Conservation (phyloP, 768 basidiomycete genomes). For the Xerocomellus chrysenteron region DNA sequence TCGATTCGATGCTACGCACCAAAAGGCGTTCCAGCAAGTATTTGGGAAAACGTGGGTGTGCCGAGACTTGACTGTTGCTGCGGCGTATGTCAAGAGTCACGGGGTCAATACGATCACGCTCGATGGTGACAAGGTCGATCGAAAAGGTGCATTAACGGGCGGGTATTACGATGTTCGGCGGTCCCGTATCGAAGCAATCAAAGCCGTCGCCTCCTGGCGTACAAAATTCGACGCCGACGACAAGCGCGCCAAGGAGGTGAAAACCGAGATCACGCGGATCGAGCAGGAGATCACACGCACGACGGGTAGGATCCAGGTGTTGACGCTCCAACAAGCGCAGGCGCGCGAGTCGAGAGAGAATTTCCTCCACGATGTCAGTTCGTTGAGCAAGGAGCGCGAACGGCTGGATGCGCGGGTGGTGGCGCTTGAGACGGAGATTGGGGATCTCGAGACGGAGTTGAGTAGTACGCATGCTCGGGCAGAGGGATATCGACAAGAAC, state of each 20-base stretch:
- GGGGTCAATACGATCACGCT: constrained; percentile 96
- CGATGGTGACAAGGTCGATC: constrained; percentile 96
- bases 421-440: constrained; percentile 63
- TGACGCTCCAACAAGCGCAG: constrained; percentile 68
- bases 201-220: constrained; percentile 72
- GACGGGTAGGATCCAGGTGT: constrained; percentile 69
- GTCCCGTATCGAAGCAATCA: constrained; percentile 87
- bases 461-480: constrained; percentile 59
- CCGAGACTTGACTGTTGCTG: constrained; percentile 86
- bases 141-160: constrained; percentile 93
- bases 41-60: constrained; percentile 98
- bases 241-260: constrained; percentile 69
- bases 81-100: constrained; percentile 92
- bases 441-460: constrained; percentile 74
- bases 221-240: constrained; percentile 66
- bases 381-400: constrained; percentile 68
- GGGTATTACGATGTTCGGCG: constrained; percentile 92
- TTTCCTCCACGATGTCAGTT: constrained; percentile 58
- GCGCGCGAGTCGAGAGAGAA: constrained; percentile 67
- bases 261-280: constrained; percentile 59
- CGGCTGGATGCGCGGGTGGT: constrained; percentile 57
- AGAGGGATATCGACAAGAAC: constrained; percentile 63
- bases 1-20: constrained; percentile 63
- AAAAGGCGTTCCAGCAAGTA: constrained; percentile 92
- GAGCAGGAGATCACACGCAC: constrained; percentile 87